Conservation (phyloP, 331 rosid species). For the Malus hybrid region DNA sequence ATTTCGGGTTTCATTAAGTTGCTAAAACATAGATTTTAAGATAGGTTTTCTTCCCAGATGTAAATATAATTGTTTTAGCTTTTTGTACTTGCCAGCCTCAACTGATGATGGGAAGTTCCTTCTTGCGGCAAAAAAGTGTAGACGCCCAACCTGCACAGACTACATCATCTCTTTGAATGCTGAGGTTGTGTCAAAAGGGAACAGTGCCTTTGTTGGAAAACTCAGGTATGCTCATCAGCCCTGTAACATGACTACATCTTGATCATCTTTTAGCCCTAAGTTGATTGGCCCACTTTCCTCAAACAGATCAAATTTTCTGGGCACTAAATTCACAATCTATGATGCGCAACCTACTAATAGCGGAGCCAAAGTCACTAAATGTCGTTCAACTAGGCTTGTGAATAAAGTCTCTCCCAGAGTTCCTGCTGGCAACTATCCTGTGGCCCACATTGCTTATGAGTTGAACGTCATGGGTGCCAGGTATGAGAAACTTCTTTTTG, state of each 20-base stretch:
- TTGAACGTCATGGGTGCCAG: conserved; percentile 81
- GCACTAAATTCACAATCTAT: conserved; percentile 70
- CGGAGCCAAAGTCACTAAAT: conserved; percentile 61
- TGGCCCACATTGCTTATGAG: conserved; percentile 73
- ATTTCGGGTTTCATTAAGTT: not conserved
- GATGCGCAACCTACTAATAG: conserved; percentile 63
- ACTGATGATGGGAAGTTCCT: conserved; percentile 81
- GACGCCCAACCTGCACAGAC: conserved; percentile 73
- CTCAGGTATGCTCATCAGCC: conserved; percentile 50
- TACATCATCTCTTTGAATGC: conserved; percentile 64
- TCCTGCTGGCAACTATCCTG: conserved; percentile 67
- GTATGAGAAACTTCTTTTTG: conserved; percentile 21
- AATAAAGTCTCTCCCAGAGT: conserved; percentile 69
- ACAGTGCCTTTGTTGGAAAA: conserved; percentile 71
- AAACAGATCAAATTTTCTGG: conserved; percentile 72
- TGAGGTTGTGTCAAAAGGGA: conserved; percentile 61
- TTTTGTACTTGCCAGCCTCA: conserved; percentile 41
- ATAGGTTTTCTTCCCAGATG: not conserved
- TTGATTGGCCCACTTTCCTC: conserved; percentile 2
- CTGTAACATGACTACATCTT: conserved; percentile 1
- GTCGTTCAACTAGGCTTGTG: conserved; percentile 53
- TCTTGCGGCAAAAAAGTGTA: conserved; percentile 68
- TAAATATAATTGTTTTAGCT: conserved; percentile 13
- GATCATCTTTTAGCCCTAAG: conserved; percentile 6
- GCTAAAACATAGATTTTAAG: not conserved